phyloP scores from a whole-genome alignment of 495 filamentous ascomycete species.

The Mytilinidion resinicola region DNA sequence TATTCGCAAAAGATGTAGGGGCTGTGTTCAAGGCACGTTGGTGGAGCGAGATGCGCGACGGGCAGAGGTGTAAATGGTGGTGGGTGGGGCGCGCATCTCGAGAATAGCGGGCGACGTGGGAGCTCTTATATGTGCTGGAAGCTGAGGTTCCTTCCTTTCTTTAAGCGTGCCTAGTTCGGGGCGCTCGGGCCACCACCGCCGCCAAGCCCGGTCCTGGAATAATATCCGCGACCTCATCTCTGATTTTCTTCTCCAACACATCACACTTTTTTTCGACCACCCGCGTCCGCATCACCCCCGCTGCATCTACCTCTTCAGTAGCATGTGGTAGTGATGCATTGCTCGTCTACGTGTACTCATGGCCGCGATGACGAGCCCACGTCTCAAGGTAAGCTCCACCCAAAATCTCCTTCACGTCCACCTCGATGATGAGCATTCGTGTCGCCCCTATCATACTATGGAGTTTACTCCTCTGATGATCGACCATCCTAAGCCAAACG shows the following conservation, averaged over 20 bases:
- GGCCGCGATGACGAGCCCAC: too few relatives aligned
- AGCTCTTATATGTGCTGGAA: slow-evolving; percentile 3
- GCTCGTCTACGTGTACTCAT: too few relatives aligned
- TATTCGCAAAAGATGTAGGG: slow-evolving; percentile 35
- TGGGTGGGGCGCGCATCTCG: background rate
- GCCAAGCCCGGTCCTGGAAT: too few relatives aligned
- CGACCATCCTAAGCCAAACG: slow-evolving; percentile 89
- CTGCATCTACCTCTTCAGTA: too few relatives aligned
- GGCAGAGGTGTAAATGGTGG: background rate
- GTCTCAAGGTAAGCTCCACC: background rate
- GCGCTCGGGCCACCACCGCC: background rate
- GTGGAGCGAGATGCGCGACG: background rate
- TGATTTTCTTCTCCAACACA: background rate
- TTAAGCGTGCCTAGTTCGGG: slow-evolving; percentile 4
- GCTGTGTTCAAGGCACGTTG: background rate
- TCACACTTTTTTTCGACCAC: too few relatives aligned
- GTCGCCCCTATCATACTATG: slow-evolving; percentile 89
- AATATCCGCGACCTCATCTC: background rate
- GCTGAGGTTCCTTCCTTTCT: background rate
- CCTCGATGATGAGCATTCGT: slow-evolving; percentile 72
- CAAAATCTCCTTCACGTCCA: background rate
- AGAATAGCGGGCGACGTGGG: slow-evolving; percentile 5
- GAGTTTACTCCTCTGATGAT: slow-evolving; percentile 66
- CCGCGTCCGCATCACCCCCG: too few relatives aligned
- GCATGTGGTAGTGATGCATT: too few relatives aligned